Base-by-base conservation (phyloP, 176 grass and related monocot genomes). In the Raddia distichophylla region DNA sequence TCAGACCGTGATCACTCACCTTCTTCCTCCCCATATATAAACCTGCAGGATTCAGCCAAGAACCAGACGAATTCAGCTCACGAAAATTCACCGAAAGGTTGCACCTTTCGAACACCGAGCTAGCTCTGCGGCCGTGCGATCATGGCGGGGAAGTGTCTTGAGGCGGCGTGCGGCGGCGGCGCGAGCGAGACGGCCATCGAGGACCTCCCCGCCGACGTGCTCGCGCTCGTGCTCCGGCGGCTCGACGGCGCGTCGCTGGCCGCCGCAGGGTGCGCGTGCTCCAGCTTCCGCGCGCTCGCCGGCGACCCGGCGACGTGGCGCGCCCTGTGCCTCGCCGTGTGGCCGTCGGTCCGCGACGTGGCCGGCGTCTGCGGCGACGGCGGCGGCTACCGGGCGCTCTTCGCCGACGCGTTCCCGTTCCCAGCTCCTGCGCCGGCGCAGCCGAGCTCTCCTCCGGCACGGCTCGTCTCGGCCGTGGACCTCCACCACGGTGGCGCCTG, bases 391-490 rank as follows among this genome's bases (percentile, higher is more conserved):
- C 83, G 83, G 10, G 82, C 82, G 65, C 82, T 99, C 77, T 95
- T 95, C 87, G 77, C 87, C 56, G 93, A 94, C 82, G 89, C 79
- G 63, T 91, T 95, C 91, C 87, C 93, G 47, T 90, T 91, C 75
- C 95, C 90, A 7, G 65, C 67, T 67, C 20, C 18, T 3, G 8
- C 77, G 10, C 0, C 67, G 10, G 2, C 83, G 10, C n/a, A n/a
- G 1, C 55, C 3, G 0, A 3, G 2, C 51, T 0, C 16, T 35
- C 84, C 83, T 13, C 90, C 86, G 0, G 0, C 16, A 14, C 79
- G 86, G 59, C 89, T 99, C 51, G 69, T 99, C 69, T 95, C 91
- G 16, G 93, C 93, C 11, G 87, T 99, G 3, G 91, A 99, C 88
- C 85, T 99, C 18, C 83, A 70, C 50, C 87, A 93, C 80, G 46